Base-by-base conservation (phyloP, 441 rosid species). In the Mallotus repandus region DNA sequence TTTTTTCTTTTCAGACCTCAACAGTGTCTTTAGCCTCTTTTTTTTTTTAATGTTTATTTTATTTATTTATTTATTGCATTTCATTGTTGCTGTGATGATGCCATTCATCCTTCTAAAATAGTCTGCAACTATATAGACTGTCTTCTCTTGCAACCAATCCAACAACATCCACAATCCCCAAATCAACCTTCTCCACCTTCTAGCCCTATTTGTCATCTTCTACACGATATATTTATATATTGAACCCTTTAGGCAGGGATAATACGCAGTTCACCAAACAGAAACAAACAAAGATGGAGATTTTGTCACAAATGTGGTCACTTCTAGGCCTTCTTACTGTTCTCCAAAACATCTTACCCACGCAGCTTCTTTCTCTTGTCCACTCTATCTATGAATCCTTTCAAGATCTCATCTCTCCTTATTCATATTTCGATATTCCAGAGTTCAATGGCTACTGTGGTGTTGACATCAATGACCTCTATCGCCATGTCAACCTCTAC, bases 251-350 rank as follows among this genome's bases (percentile, higher is more conserved):
- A 32, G 70, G 16, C 72, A 71, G 78, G 74, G 62, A 74, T 45
- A 72, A 22, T 32, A 29, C 73, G 9, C 32, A 63, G 46, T 78
- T 73, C 77, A 72, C 67, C 38, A 49, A 32, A 15, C 48, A 35
- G 21, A 45, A 50, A 14, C 7, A 25, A 4, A 60, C 8, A 14
- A 50, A 14, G 2, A 82, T 85, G 89, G 86, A 85, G 74, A 74
- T 85, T 35, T 68, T 85, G 69, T 85, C 89, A 2, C 86, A 85
- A 46, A 68, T 85, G 77, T 85, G 89, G 89, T 85, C 89, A 6
- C 65, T 85, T 15, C 75, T 85, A 9, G 89, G 89, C 41, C 89
- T 85, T 65, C 81, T 85, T 1, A 85, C 89, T 0, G 86, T 83
- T 35, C 84, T 85, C 54, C 89, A 85, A 63, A 85, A 85, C 76